A percentile compares a stretch with the other conserved stretches of the same genome.
These are phyloP conservation scores for Beauveria varroae DNA, from an alignment of 2,329 filamentous ascomycete species.

Conservation along the genomic window DNA sequence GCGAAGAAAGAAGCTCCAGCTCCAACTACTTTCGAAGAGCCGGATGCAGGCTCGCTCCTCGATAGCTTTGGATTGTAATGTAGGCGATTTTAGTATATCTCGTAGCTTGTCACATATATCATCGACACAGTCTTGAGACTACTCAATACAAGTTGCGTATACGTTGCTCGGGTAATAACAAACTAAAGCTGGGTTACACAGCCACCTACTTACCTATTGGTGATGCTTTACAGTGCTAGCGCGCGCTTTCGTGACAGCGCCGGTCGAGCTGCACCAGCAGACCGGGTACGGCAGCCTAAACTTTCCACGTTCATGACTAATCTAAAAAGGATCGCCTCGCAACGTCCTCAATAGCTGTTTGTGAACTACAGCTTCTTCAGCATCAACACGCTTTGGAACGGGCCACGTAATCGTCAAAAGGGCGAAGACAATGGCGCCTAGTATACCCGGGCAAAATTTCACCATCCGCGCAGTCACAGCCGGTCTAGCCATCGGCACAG, in stretches of 20 bases:
- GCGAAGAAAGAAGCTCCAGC: conserved; percentile 43
- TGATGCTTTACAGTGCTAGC: no score
- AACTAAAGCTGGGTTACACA: no score
- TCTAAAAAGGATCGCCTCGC: background rate
- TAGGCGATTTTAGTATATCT: background rate
- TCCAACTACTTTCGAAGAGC: conserved; percentile 81
- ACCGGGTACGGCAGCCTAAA: conserved; percentile 2
- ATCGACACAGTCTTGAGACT: background rate
- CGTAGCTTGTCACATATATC: background rate
- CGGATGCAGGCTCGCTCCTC: conserved; percentile 79
- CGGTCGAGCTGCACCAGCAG: background rate
- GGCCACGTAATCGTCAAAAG: background rate
- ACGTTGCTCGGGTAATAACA: no score
- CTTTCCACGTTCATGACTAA: conserved; percentile 1
- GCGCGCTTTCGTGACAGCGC: no score
- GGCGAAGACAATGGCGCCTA: conserved; percentile 16
- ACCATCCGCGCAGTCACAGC: conserved; percentile 73
- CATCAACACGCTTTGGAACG: background rate
- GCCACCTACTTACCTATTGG: no score
- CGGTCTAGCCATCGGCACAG: conserved; percentile 74
- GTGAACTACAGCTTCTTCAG: background rate
- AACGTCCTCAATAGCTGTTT: background rate
- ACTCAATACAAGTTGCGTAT: no score
- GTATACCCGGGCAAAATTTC: conserved; percentile 57
- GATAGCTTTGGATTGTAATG: conserved; percentile 85